Percentiles rank a stretch among this genome's conserved stretches.
phyloP scores from a whole-genome alignment of 2,329 filamentous ascomycete species.

The Fusarium sp. region DNA sequence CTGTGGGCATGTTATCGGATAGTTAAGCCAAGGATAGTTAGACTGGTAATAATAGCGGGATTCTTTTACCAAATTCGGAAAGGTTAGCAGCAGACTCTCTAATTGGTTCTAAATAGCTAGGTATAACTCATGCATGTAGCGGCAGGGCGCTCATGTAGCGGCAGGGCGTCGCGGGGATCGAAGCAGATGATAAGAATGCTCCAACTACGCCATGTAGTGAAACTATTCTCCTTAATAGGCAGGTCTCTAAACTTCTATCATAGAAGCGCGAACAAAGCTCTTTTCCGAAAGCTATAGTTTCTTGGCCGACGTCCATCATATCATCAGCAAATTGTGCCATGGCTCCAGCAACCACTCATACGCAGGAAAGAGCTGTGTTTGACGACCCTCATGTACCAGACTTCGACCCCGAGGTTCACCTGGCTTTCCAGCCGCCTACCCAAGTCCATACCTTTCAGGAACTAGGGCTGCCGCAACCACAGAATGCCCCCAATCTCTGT shows the following conservation, averaged over 20 bases:
- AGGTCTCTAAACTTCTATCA: background rate
- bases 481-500: conserved; percentile 14
- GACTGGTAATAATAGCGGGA: background rate
- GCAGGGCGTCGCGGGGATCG: background rate
- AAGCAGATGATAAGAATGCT: background rate
- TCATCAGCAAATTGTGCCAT: background rate
- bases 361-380: background rate
- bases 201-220: background rate
- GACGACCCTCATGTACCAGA: background rate
- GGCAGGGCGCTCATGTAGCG: background rate
- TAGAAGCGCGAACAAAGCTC: background rate
- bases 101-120: background rate
- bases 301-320: background rate
- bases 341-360: background rate
- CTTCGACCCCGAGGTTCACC: background rate
- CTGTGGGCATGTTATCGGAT: background rate
- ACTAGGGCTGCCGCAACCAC: conserved; percentile 13
- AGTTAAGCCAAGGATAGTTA: background rate
- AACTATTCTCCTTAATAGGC: background rate
- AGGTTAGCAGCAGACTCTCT: background rate
- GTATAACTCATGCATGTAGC: background rate
- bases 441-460: conserved; percentile 10
- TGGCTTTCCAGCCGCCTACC: background rate
- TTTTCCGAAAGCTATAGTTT: background rate
- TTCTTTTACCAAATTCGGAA: background rate